phyloP scores from a whole-genome alignment of 2,329 filamentous ascomycete species.

The Microsporum audouinii region DNA sequence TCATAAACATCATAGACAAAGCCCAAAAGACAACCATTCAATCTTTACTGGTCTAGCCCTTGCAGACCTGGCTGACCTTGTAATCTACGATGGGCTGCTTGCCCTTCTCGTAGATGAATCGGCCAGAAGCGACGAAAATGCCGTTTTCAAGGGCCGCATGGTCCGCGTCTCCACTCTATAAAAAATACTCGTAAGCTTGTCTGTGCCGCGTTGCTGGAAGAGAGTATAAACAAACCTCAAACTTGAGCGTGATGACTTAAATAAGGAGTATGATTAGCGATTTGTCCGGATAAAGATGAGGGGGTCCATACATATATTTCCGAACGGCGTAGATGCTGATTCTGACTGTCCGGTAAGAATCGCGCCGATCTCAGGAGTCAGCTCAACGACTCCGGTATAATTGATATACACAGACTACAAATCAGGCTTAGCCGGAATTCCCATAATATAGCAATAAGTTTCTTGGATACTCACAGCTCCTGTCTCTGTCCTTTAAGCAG shows the following conservation, averaged over 20 bases:
- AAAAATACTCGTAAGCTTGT: background rate
- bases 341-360: conserved; percentile 26
- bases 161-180: conserved; percentile 31
- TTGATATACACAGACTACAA: conserved; percentile 25
- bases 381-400: conserved; percentile 32
- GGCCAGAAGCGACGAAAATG: conserved; percentile 32
- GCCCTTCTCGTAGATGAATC: conserved; percentile 29
- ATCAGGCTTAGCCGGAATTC: background rate
- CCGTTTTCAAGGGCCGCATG: conserved; percentile 33
- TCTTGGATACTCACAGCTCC: conserved; percentile 20
- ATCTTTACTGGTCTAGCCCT: conserved; percentile 10
- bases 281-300: background rate
- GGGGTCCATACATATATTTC: conserved; percentile 28
- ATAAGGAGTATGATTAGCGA: background rate
- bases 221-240: conserved; percentile 22
- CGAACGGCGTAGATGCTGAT: conserved; percentile 28
- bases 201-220: background rate
- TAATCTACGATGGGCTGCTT: conserved; percentile 33
- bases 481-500: conserved; percentile 22
- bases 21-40: background rate
- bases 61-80: conserved; percentile 30
- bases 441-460: conserved; percentile 14
- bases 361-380: conserved; percentile 24
- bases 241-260: conserved; percentile 28
- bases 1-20: background rate